Conservation (phyloP, 108 stramenopile genomes). For the Skeletonema costatum region DNA sequence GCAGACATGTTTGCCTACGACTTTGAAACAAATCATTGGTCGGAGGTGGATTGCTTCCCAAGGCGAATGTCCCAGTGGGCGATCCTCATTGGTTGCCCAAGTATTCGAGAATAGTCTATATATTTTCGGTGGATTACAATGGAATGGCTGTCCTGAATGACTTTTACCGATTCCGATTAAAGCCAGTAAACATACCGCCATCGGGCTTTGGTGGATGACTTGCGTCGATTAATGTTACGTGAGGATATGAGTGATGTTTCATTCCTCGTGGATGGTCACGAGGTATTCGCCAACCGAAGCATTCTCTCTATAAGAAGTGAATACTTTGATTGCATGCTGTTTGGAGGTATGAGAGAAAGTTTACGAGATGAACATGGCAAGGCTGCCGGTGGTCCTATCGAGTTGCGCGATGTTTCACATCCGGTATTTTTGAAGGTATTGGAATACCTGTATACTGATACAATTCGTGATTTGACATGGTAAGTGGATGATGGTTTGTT, state of each 20-base stretch:
- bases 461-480: conserved; percentile 63
- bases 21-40: conserved; percentile 82
- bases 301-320: conserved; percentile 89
- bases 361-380: conserved; percentile 17
- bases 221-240: conserved; percentile 72
- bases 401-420: conserved; percentile 82
- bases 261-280: conserved; percentile 90
- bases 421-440: conserved; percentile 87
- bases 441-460: conserved; percentile 95
- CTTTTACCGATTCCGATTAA: conserved; percentile 91
- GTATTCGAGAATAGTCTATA: conserved; percentile 87
- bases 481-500: background rate
- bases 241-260: conserved; percentile 87
- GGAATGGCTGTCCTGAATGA: conserved; percentile 91
- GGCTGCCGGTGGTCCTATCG: conserved; percentile 45
- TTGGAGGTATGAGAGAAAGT: conserved; percentile 89
- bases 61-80: conserved; percentile 80
- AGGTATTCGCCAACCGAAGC: conserved; percentile 90
- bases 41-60: conserved; percentile 62
- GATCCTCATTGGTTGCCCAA: conserved; percentile 91
- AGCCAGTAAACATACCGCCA: conserved; percentile 79
- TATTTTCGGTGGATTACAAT: conserved; percentile 90
- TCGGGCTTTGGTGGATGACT: conserved; percentile 77
- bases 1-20: conserved; percentile 89
- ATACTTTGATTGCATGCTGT: conserved; percentile 93